Evolutionary conservation across 1,284 basidiomycete species (phyloP).

Genomic region (Microbotryum intermedium): DNA sequence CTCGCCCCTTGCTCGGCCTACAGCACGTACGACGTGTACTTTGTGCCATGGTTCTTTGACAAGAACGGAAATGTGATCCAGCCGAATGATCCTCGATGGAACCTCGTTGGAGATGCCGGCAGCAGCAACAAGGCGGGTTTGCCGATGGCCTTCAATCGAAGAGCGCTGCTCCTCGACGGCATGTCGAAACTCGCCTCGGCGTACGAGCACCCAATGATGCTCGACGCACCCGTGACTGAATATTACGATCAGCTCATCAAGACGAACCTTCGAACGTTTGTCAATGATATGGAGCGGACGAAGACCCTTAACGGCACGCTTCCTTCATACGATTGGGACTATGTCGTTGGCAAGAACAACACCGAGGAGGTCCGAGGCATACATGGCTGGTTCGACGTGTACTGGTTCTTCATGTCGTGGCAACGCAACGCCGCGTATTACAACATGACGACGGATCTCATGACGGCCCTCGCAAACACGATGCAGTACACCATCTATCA

Average conservation of each 20-base stretch:
- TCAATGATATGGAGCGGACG: constrained; percentile 9
- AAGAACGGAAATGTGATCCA: constrained; percentile 13
- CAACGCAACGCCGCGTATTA: constrained; percentile 11
- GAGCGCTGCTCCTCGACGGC: constrained; percentile 10
- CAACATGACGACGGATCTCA: constrained; percentile 1
- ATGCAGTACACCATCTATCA: constrained; percentile 21
- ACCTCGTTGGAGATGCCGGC: constrained; percentile 7
- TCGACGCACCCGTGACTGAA: neutral
- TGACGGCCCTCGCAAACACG: constrained; percentile 4
- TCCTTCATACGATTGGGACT: constrained; percentile 10
- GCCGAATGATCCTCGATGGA: constrained; percentile 15
- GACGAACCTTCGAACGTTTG: constrained; percentile 12
- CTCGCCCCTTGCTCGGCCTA: neutral
- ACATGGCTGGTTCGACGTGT: neutral
- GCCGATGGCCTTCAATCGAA: constrained; percentile 17
- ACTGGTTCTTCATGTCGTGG: neutral
- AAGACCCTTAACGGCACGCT: neutral
- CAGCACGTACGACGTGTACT: constrained; percentile 18
- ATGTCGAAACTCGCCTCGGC: constrained; percentile 16
- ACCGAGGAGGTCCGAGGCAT: constrained; percentile 10
- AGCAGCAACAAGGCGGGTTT: constrained; percentile 1
- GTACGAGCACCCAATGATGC: constrained; percentile 13
- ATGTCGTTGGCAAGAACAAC: constrained; percentile 1
- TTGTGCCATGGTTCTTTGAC: constrained; percentile 17
- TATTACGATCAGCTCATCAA: constrained; percentile 10